phyloP scores from a whole-genome alignment of 208 protist species.

The Acanthamoeba quina region DNA sequence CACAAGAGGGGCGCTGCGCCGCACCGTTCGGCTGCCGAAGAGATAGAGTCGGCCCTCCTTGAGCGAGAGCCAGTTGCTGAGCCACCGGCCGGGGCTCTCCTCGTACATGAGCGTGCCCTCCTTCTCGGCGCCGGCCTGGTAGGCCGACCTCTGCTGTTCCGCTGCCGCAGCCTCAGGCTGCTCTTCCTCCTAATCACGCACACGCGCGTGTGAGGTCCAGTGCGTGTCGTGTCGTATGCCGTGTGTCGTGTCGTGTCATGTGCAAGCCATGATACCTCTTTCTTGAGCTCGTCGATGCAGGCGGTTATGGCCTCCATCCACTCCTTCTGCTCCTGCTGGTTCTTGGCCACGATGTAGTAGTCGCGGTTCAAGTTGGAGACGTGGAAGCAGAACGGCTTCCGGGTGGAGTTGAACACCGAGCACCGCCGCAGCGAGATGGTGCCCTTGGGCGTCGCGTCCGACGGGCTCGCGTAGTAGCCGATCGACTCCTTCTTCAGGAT shows the following conservation, averaged over 20 bases:
- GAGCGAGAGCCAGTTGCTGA: slow-evolving; percentile 47
- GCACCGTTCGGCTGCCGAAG: slow-evolving; percentile 21
- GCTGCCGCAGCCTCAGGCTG: background rate
- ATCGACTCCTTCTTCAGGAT: slow-evolving; percentile 47
- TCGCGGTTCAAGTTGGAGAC: slow-evolving; percentile 34
- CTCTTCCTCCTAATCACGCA: background rate
- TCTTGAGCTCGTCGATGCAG: slow-evolving; percentile 61
- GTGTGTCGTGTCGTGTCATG: too few species aligned
- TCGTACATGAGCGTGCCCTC: slow-evolving; percentile 38
- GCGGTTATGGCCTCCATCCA: slow-evolving; percentile 53
- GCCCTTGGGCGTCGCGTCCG: slow-evolving; percentile 36
- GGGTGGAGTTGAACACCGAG: slow-evolving; percentile 7
- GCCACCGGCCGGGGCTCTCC: slow-evolving; percentile 27
- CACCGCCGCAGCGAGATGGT: slow-evolving; percentile 2
- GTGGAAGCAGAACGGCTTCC: slow-evolving; percentile 53
- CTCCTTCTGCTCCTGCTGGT: slow-evolving; percentile 50
- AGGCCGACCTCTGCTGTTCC: background rate
- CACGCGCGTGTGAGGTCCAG: background rate
- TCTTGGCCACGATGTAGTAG: slow-evolving; percentile 47
- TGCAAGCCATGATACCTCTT: background rate
- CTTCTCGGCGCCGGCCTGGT: slow-evolving; percentile 23
- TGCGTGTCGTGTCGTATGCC: background rate
- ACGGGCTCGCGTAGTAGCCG: slow-evolving; percentile 35
- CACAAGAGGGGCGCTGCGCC: background rate
- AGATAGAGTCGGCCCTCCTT: slow-evolving; percentile 43